phyloP scores from a whole-genome alignment of 2,329 filamentous ascomycete species.

The Fusarium praegraminearum region DNA sequence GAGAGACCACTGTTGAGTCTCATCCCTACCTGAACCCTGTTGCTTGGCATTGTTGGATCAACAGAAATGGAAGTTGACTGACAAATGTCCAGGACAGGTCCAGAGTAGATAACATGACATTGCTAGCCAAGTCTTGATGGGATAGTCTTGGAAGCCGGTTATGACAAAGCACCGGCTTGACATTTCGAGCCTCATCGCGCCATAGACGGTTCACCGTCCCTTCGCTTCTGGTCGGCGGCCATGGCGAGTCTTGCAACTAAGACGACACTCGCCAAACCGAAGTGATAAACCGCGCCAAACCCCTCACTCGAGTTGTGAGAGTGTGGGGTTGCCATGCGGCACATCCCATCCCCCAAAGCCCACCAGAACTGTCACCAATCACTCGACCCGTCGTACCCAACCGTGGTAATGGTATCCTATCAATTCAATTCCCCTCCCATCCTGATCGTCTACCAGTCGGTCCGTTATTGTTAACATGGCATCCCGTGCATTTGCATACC shows the following conservation, averaged over 20 bases:
- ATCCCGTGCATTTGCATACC: conserved; percentile 11
- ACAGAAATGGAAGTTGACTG: conserved; percentile 23
- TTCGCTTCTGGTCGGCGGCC: background rate
- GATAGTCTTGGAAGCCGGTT: background rate
- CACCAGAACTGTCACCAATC: conserved; percentile 43
- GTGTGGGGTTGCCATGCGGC: conserved; percentile 48
- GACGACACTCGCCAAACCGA: conserved; percentile 11
- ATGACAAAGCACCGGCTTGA: background rate
- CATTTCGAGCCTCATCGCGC: background rate
- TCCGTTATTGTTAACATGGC: conserved; percentile 42
- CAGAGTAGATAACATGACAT: background rate
- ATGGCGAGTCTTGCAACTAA: background rate
- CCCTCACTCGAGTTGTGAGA: conserved; percentile 35
- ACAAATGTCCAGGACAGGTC: background rate
- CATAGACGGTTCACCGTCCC: background rate
- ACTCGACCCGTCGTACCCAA: conserved; percentile 40
- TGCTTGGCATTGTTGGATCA: conserved; percentile 32
- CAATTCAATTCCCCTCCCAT: conserved; percentile 40
- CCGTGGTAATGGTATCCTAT: conserved; percentile 49
- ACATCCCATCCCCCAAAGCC: conserved; percentile 40
- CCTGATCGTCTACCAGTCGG: conserved; percentile 45
- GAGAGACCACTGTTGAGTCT: conserved; percentile 11
- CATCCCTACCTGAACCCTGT: conserved; percentile 27
- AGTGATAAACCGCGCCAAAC: conserved; percentile 15
- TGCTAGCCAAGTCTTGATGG: background rate